These are phyloP conservation scores for Aegilops umbellulata DNA, from an alignment of 176 grass and related monocot genomes.

Conservation along the genomic window DNA sequence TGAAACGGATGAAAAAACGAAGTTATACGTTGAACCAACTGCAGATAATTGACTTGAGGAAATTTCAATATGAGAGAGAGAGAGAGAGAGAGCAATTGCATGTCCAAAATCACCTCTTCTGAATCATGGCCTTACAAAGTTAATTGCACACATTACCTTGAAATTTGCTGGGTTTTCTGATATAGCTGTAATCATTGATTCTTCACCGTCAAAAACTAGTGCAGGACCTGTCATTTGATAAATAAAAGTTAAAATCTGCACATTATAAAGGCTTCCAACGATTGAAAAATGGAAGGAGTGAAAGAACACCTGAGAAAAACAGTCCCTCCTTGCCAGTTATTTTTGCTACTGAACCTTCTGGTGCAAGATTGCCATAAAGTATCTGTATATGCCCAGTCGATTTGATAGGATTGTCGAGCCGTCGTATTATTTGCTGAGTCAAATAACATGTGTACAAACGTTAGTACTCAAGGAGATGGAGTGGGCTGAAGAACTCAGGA, in stretches of 20 bases:
- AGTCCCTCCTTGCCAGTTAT: conserved; percentile 99
- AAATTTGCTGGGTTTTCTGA: conserved; percentile 79
- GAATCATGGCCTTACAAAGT: neutral
- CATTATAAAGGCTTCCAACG: conserved; percentile 16
- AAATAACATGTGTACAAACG: neutral
- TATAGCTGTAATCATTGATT: conserved; percentile 87
- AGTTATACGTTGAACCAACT: neutral
- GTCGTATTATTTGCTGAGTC: conserved; percentile 85
- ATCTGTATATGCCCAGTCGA: conserved; percentile 98
- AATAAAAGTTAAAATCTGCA: conserved; percentile 27
- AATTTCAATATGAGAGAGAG: neutral
- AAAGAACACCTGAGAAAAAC: conserved; percentile 80
- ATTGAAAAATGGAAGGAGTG: conserved; percentile 27
- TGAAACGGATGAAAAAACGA: neutral
- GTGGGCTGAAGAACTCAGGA: conserved; percentile 6
- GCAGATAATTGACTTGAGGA: neutral
- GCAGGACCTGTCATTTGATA: conserved; percentile 63
- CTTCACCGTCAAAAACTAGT: conserved; percentile 98
- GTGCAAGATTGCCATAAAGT: conserved; percentile 98
- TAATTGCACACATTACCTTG: conserved; percentile 57
- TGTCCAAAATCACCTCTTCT: neutral
- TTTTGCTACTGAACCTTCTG: conserved; percentile 97
- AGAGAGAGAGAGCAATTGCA: neutral
- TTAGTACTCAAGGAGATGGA: conserved; percentile 15
- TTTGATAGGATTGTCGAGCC: conserved; percentile 91